phyloP scores from a whole-genome alignment of 768 basidiomycete genomes.

The Kockovaella imperatae region DNA sequence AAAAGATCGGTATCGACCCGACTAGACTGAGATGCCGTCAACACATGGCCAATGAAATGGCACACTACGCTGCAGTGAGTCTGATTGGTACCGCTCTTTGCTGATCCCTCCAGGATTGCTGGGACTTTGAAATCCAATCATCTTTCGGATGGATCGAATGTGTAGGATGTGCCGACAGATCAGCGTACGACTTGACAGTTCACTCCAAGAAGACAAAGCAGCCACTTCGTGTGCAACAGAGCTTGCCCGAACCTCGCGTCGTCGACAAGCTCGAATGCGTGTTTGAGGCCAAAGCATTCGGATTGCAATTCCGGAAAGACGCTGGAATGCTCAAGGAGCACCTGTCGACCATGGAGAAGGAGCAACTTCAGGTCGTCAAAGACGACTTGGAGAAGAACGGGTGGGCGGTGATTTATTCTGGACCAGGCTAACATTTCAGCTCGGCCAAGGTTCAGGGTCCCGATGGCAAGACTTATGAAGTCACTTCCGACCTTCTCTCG shows the following conservation, averaged over 20 bases:
- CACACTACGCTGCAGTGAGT: constrained; percentile 76
- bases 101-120: constrained; percentile 60
- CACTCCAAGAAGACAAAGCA: constrained; percentile 77
- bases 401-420: constrained; percentile 35
- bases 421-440: constrained; percentile 41
- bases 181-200: constrained; percentile 90
- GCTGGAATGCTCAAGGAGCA: constrained; percentile 51
- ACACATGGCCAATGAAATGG: constrained; percentile 99
- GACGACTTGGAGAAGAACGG: constrained; percentile 60
- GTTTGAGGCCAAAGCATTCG: constrained; percentile 80
- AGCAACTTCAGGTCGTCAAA: constrained; percentile 59
- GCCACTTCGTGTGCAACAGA: constrained; percentile 75
- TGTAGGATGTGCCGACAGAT: constrained; percentile 96
- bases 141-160: constrained; percentile 96
- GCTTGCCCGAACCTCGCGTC: constrained; percentile 73
- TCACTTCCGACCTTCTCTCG: constrained; percentile 66
- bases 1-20: constrained; percentile 84
- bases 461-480: constrained; percentile 60
- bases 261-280: constrained; percentile 69
- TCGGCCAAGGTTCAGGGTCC: constrained; percentile 53
- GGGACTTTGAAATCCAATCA: constrained; percentile 97
- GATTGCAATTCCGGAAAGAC: constrained; percentile 81
- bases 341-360: constrained; percentile 62
- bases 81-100: not conserved
- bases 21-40: constrained; percentile 82